Conservation (phyloP, 129 eudicot genomes). For the Helichrysum umbraculigerum region DNA sequence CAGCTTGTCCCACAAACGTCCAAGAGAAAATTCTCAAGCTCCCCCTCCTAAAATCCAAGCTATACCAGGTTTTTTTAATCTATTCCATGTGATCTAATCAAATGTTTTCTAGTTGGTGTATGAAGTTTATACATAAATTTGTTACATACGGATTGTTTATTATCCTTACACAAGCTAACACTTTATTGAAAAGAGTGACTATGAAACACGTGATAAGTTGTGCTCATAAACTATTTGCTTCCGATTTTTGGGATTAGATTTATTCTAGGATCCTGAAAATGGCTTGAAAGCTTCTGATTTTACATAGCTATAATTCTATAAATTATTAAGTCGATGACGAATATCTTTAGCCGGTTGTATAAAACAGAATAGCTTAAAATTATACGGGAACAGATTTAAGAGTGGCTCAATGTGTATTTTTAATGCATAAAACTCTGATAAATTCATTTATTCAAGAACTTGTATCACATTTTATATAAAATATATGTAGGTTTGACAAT, state of each 20-base stretch:
- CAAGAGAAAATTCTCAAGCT: conserved; percentile 56
- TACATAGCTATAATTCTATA: too few relatives aligned
- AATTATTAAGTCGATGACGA: background rate
- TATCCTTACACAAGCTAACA: background rate
- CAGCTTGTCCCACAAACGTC: conserved; percentile 77
- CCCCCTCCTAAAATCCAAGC: conserved; percentile 52
- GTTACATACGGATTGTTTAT: background rate
- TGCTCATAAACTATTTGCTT: background rate
- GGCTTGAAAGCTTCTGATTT: conserved; percentile 1
- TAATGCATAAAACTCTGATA: too few relatives aligned
- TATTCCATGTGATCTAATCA: background rate
- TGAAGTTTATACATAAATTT: too few relatives aligned
- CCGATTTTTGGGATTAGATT: background rate
- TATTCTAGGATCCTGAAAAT: background rate
- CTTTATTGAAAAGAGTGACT: too few relatives aligned
- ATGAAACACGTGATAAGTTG: background rate
- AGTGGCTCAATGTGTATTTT: background rate
- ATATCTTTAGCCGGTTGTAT: background rate
- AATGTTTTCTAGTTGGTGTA: background rate
- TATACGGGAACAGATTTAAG: background rate
- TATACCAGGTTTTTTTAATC: conserved; percentile 24
- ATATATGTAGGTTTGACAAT: too few relatives aligned
- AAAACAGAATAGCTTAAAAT: background rate
- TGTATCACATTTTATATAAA: too few relatives aligned
- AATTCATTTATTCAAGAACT: too few relatives aligned